These are phyloP conservation scores for Hortaea werneckii DNA, from an alignment of 2,329 filamentous ascomycete genomes.

Conservation along the genomic window DNA sequence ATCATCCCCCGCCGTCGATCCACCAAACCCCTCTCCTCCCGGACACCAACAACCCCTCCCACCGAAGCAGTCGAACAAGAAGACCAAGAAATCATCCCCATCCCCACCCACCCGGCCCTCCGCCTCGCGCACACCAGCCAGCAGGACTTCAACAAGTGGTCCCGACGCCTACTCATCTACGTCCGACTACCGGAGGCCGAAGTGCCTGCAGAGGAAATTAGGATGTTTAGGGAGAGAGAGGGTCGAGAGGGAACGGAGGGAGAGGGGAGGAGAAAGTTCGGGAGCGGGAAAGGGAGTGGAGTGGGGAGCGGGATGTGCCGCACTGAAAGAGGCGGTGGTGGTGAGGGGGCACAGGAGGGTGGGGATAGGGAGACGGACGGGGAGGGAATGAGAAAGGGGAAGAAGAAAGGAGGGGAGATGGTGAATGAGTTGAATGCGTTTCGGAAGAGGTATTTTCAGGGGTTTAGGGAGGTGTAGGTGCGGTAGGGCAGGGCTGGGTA, in stretches of 20 bases:
- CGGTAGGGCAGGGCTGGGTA: no score
- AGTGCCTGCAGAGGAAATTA: constrained; percentile 32
- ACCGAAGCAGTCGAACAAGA: constrained; percentile 1
- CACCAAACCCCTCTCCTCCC: no score
- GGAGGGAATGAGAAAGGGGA: constrained; percentile 19
- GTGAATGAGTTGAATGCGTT: constrained; percentile 62
- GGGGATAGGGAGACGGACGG: constrained; percentile 16
- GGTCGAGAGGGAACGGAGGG: no score
- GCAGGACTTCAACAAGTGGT: constrained; percentile 90
- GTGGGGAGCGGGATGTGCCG: no score
- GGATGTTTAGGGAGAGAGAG: constrained; percentile 11
- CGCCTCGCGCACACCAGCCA: constrained; percentile 66
- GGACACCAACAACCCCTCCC: no score
- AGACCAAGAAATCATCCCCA: constrained; percentile 10
- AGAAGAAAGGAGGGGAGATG: constrained; percentile 30
- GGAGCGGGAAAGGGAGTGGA: no score
- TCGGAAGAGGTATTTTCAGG: constrained; percentile 38
- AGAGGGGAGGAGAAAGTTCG: no score
- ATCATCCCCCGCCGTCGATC: no score
- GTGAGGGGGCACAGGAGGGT: constrained; percentile 2
- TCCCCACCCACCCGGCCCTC: constrained; percentile 68
- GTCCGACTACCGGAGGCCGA: constrained; percentile 52
- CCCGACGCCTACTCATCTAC: constrained; percentile 79
- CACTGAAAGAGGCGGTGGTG: no score
- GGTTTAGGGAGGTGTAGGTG: constrained; percentile 15